phyloP scores from a whole-genome alignment of 441 rosid species.

The Cnidoscolus chayamansa region DNA sequence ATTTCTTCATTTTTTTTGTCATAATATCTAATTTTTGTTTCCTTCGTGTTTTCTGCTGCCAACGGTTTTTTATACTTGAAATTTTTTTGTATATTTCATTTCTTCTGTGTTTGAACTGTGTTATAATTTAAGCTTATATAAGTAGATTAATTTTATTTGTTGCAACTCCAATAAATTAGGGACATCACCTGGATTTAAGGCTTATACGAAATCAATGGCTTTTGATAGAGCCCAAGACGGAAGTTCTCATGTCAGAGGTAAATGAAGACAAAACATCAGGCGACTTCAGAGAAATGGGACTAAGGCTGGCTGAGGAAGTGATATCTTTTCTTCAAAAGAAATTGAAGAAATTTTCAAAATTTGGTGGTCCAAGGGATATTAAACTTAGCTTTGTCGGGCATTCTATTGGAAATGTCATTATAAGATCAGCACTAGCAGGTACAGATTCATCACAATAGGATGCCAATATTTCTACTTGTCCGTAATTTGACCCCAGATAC shows the following conservation, averaged over 20 bases:
- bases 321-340: conserved; percentile 66
- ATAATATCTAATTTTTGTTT: background rate
- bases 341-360: conserved; percentile 59
- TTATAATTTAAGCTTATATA: background rate
- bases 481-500: conserved; percentile 18
- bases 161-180: conserved; percentile 36
- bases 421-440: conserved; percentile 85
- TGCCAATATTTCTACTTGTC: conserved; percentile 16
- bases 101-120: background rate
- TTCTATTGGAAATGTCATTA: conserved; percentile 83
- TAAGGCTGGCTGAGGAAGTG: conserved; percentile 79
- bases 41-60: background rate
- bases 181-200: conserved; percentile 88
- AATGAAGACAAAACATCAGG: conserved; percentile 84
- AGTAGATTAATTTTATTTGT: background rate
- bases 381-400: conserved; percentile 92
- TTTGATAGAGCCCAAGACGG: conserved; percentile 73
- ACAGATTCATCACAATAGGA: conserved; percentile 17
- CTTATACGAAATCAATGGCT: conserved; percentile 93
- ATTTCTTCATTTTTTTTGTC: background rate
- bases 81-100: too few relatives aligned
- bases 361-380: conserved; percentile 49
- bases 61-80: too few relatives aligned
- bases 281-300: conserved; percentile 89
- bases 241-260: conserved; percentile 87